phyloP scores from a whole-genome alignment of 768 basidiomycete genomes.

The Lentinula sp. region DNA sequence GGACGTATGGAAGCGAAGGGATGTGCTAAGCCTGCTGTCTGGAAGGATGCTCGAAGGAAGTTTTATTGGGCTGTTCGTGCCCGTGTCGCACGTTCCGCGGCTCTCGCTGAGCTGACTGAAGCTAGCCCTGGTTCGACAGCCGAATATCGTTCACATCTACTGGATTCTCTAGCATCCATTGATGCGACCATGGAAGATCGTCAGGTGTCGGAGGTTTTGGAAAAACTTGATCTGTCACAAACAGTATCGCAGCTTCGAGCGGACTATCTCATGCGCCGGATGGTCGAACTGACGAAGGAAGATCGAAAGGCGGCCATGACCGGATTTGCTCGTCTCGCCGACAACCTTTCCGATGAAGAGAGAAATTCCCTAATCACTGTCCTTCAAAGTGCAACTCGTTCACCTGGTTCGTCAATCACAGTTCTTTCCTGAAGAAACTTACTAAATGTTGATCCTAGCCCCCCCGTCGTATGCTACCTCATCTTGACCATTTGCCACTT shows the following conservation, averaged over 20 bases:
- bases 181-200: slow-evolving; percentile 49
- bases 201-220: slow-evolving; percentile 57
- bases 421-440: not conserved
- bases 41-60: slow-evolving; percentile 84
- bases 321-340: slow-evolving; percentile 67
- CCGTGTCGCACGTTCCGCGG: slow-evolving; percentile 64
- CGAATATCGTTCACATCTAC: slow-evolving; percentile 59
- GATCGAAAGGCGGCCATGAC: slow-evolving; percentile 75
- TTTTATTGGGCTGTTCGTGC: slow-evolving; percentile 94
- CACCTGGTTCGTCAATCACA: slow-evolving; percentile 38
- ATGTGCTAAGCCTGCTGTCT: slow-evolving; percentile 78
- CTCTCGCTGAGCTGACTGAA: slow-evolving; percentile 55
- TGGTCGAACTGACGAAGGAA: slow-evolving; percentile 64
- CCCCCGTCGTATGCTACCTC: slow-evolving; percentile 30
- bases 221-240: slow-evolving; percentile 60
- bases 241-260: slow-evolving; percentile 61
- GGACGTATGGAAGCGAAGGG: slow-evolving; percentile 99
- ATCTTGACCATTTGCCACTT: not conserved
- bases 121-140: slow-evolving; percentile 67
- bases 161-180: slow-evolving; percentile 56
- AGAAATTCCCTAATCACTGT: slow-evolving; percentile 51
- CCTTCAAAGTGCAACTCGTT: slow-evolving; percentile 52
- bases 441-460: slow-evolving; percentile 18
- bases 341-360: slow-evolving; percentile 69
- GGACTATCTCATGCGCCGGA: slow-evolving; percentile 59